Evolutionary conservation across 805 yeast genomes (phyloP), one percentile per base, ranked within the genome.

Genomic region (Suhomyces faveliae): DNA sequence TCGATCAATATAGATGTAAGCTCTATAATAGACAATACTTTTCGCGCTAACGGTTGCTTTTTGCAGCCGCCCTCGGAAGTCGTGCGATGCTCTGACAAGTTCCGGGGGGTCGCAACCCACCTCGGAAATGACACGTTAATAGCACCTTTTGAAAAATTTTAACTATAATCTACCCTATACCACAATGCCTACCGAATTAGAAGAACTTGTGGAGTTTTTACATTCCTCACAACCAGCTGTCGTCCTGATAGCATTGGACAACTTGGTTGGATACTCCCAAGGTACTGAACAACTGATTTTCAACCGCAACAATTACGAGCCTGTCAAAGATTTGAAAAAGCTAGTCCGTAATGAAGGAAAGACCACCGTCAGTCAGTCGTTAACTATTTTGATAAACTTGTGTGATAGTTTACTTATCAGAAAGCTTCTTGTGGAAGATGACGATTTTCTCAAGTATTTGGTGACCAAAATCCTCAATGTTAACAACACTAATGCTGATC

Each of bases 211-310:
- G 19, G 81, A 77, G 42, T 90, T 91, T 61, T 73, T 91, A 51
- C 96, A 88, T 63, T 81, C 92, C 6, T 85, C 87, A 1, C 89
- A 86, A 60, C 84, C 87, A 2, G 85, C 85, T 9, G 87, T 89
- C 25, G 81, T 85, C 50, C 89, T 85, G 56, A 84, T 90, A 48
- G 97, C 97, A 0, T 72, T 91, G 42, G 94, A 87, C 58, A 84
- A 89, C 62, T 66, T 90, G 46, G 89, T 89, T 10, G 95, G 91
- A 2, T 88, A 77, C 63, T 85, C 96, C 8, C 80, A 83, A 40
- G 92, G 92, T 7, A 74, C 84, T 2, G 79, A 83, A 29, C 81
- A 80, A 43, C 70, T 73, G 30, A 73, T 89, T 24, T 92, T 92
- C 71, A 77, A 79, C 51, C 78, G 82, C 59, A 83, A 89, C 61